Conservation (phyloP, 2,329 filamentous ascomycete genomes). For the Aspergillus flavus region DNA sequence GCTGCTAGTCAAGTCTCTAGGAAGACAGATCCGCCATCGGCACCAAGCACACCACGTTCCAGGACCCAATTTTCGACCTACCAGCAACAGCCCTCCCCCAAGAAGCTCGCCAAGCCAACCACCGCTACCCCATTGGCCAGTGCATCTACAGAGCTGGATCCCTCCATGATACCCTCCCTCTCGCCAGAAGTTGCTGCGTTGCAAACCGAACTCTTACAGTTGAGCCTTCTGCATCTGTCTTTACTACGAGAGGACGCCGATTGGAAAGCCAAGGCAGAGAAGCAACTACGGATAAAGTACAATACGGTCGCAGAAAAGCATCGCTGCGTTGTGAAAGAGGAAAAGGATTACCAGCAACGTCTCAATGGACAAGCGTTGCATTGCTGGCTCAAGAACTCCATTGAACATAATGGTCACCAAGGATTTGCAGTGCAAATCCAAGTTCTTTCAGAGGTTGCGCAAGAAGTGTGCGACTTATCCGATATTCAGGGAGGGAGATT, state of each 20-base stretch:
- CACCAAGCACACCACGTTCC: slow-evolving; percentile 22
- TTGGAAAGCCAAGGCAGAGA: slow-evolving; percentile 35
- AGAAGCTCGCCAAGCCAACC: slow-evolving; percentile 36
- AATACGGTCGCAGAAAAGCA: slow-evolving; percentile 39
- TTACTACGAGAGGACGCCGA: slow-evolving; percentile 31
- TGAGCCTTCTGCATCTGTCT: slow-evolving; percentile 42
- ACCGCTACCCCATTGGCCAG: slow-evolving; percentile 20
- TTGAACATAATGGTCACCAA: slow-evolving; percentile 28
- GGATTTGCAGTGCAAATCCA: slow-evolving; percentile 42
- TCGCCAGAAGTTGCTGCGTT: slow-evolving; percentile 40
- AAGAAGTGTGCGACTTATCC: slow-evolving; percentile 40
- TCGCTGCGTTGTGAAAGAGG: slow-evolving; percentile 31
- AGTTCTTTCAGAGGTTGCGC: slow-evolving; percentile 41
- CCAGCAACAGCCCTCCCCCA: slow-evolving; percentile 43
- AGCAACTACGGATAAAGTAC: slow-evolving; percentile 37
- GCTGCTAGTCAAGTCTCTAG: slow-evolving; percentile 17
- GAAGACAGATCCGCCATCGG: slow-evolving; percentile 21
- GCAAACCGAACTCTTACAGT: slow-evolving; percentile 48
- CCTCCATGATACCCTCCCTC: slow-evolving; percentile 30
- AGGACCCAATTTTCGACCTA: slow-evolving; percentile 39
- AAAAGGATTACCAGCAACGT: slow-evolving; percentile 35
- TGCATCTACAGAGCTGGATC: slow-evolving; percentile 17
- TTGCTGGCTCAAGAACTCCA: slow-evolving; percentile 37
- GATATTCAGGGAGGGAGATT: slow-evolving; percentile 32
- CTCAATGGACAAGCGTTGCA: slow-evolving; percentile 40